Base-by-base conservation (phyloP, 2,329 filamentous ascomycete genomes). In the Clonostachys rosea region DNA sequence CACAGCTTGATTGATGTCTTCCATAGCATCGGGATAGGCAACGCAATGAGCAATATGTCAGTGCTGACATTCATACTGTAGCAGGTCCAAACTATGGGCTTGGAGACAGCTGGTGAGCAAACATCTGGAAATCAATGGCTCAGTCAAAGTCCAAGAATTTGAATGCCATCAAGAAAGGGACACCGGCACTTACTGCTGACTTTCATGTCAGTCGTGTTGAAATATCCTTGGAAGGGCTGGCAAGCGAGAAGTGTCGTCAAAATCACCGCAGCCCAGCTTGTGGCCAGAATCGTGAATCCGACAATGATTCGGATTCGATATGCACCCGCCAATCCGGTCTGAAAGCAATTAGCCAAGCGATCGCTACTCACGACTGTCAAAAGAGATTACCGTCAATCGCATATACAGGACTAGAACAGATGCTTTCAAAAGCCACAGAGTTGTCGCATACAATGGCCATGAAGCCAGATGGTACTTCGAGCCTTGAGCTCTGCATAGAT, bases 381-480 rank as follows among this genome's bases (percentile, higher is more conserved):
- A 10, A 30, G 3, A 30, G 3, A 30, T 30, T 51, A 64, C 67
- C 17, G 73, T 81, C 14, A 84, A 62, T 43, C 79, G 67, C 5
- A 71, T 68, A 56, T 81, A 83, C 56, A 82, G 83, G 40, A 74
- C 64, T 6, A 76, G 68, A 68, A 82, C 71, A 45, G 79, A 79
- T 8, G 67, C 60, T 59, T 84, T 84, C 49, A 83, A 59, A 17
- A 73, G 57, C 76, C 76, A 81, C 13, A 83, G 56, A 11, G 82
- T 59, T 3, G 70, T 59, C 0, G 72, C 73, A 51, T 83, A 84
- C 6, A 71, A 62, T 14, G 73, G 71, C 78, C 78, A 83, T 3
- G 77, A 75, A 1, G 74, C 61, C 3, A 84, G 56, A 49, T 83
- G 77, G 1, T 78, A 71, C 54, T 82, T 82, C 11, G 77, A 79